Evolutionary conservation across 1,284 basidiomycete genomes (phyloP), one percentile per base, ranked within the genome.

Genomic region (Papiliotrema nemorosa): DNA sequence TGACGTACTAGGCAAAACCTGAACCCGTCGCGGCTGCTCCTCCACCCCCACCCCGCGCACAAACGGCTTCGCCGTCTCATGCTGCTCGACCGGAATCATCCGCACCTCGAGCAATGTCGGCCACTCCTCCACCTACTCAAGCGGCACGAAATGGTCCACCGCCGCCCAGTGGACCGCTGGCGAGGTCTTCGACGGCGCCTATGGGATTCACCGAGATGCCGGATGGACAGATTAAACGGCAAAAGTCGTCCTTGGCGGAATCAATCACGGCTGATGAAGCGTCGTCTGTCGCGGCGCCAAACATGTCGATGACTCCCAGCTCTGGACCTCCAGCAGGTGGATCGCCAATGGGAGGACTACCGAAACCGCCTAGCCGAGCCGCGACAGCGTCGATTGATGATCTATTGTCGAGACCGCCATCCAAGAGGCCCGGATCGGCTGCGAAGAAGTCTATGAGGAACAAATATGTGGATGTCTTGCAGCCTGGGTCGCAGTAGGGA

Each of bases 31-130:
- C 64, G 1, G 72, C 79, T 31, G 69, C 84, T 7, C 73, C 81
- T 18, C 77, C 85, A 3, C 75, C 78, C 2, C 87, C 87, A 6
- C 81, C 85, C 3, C 79, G 88, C 35, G 82, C 87, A 2, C 84
- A 87, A 65, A 90, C 90, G 0, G 83, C 85, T 2, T 91, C 90
- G 10, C 90, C 90, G 1, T 82, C 78, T 13, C 66, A 73, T 35
- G 66, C 77, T 1, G 43, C 54, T 6, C 79, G 79, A 21, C 72
- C 78, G 12, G 80, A 85, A 20, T 78, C 85, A 7, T 77, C 81
- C 20, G 84, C 85, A 4, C 80, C 82, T 1, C 81, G 59, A 20
- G 53, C 67, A 2, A 57, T 44, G 39, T 60, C 63, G 9, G 56
- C 64, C 10, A 58, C 64, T 5, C 64, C 68, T 3, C 63, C 67